Percentiles rank a stretch among this genome's conserved stretches.
Conservation (phyloP, 352 stramenopile genomes). For the Globisporangium paroecandrum region DNA sequence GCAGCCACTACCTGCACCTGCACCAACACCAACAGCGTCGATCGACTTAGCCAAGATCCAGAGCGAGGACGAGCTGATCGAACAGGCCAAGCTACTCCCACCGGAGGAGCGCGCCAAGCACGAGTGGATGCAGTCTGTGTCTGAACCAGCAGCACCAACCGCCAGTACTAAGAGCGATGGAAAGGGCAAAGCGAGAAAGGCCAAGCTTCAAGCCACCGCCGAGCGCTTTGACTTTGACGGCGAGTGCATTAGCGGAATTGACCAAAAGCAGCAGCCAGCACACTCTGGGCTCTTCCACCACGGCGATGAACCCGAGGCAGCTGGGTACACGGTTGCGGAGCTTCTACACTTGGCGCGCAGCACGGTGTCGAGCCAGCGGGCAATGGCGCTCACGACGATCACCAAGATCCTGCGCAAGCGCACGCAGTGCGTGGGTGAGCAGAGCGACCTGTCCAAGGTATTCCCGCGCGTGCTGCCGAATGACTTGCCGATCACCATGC, state of each 20-base stretch:
- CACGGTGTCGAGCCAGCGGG: conserved; percentile 65
- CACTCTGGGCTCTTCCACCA: conserved; percentile 81
- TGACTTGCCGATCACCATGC: conserved; percentile 46
- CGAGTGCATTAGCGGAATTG: conserved; percentile 18
- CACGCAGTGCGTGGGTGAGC: conserved; percentile 24
- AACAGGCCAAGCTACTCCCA: conserved; percentile 40
- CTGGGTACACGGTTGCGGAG: conserved; percentile 74
- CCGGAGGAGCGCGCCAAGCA: conserved; percentile 73
- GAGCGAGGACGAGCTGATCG: conserved; percentile 61
- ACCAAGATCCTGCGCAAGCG: conserved; percentile 57
- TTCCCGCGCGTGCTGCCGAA: conserved; percentile 35
- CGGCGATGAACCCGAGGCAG: conserved; percentile 61
- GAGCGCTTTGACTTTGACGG: conserved; percentile 77
- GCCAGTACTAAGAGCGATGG: conserved; percentile 7
- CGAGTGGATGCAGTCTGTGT: conserved; percentile 57
- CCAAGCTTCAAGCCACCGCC: conserved; percentile 27
- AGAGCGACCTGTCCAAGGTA: conserved; percentile 9
- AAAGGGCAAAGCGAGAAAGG: conserved; percentile 16
- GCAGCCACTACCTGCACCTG: neutral
- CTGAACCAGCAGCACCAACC: neutral
- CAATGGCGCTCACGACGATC: conserved; percentile 60
- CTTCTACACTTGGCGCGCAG: conserved; percentile 69
- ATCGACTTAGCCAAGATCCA: conserved; percentile 52
- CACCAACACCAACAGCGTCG: neutral
- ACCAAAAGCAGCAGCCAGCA: conserved; percentile 23